phyloP scores from a whole-genome alignment of 2,329 filamentous ascomycete genomes.

The Thielaviopsis musarum region DNA sequence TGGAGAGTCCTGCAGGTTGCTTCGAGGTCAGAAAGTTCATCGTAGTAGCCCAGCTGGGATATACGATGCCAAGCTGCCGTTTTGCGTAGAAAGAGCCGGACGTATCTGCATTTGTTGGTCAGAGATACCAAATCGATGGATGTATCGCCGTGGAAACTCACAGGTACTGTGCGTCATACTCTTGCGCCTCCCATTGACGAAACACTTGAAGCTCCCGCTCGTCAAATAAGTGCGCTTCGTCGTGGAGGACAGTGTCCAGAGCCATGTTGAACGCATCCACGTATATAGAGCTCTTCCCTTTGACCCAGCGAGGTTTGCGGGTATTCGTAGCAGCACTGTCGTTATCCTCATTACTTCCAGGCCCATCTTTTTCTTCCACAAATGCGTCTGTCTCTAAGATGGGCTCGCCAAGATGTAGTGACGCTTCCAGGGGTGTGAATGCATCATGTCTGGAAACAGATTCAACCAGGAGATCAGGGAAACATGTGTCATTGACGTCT shows the following conservation, averaged over 20 bases:
- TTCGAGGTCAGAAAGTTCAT: slow-evolving; percentile 62
- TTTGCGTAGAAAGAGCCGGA: slow-evolving; percentile 83
- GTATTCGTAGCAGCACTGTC: neutral
- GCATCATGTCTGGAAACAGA: neutral
- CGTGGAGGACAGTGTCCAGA: slow-evolving; percentile 71
- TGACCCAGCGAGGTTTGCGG: slow-evolving; percentile 37
- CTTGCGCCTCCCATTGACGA: slow-evolving; percentile 50
- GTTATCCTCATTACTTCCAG: slow-evolving; percentile 22
- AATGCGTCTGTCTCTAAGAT: no score
- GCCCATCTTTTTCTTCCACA: slow-evolving; percentile 53
- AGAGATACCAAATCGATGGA: neutral
- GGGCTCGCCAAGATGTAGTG: neutral
- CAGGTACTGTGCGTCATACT: slow-evolving; percentile 83
- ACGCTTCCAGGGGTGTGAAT: neutral
- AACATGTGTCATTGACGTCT: neutral
- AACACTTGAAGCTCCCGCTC: slow-evolving; percentile 65
- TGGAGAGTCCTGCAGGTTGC: slow-evolving; percentile 49
- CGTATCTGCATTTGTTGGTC: slow-evolving; percentile 44
- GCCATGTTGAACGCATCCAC: slow-evolving; percentile 94
- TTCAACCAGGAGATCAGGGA: neutral
- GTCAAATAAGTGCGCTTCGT: slow-evolving; percentile 79
- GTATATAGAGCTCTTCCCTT: slow-evolving; percentile 77
- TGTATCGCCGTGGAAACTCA: slow-evolving; percentile 27
- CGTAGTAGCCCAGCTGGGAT: slow-evolving; percentile 59
- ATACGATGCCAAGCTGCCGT: slow-evolving; percentile 81